phyloP scores from a whole-genome alignment of 2,329 filamentous ascomycete genomes.

The Fusarium coffeatum region DNA sequence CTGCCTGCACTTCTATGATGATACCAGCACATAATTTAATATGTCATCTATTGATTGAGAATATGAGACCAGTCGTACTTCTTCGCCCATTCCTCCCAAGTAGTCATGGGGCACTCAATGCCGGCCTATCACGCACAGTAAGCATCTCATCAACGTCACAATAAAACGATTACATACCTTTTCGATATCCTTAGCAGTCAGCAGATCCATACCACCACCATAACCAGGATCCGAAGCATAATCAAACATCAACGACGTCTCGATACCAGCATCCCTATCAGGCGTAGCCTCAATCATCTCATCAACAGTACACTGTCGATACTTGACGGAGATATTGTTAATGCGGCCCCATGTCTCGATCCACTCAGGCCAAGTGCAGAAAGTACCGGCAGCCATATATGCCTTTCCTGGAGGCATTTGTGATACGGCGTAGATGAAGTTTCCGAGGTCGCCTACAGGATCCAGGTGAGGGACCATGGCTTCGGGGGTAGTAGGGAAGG shows the following conservation, averaged over 20 bases:
- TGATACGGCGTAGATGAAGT: constrained; percentile 61
- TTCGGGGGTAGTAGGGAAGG: constrained; percentile 57
- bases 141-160: neutral
- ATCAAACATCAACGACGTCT: constrained; percentile 59
- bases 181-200: constrained; percentile 57
- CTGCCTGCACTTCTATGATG: neutral
- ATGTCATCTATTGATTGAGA: constrained; percentile 7
- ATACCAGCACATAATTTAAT: neutral
- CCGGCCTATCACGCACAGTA: constrained; percentile 51
- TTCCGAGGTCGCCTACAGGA: constrained; percentile 60
- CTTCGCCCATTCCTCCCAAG: constrained; percentile 52
- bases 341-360: constrained; percentile 56
- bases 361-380: constrained; percentile 60
- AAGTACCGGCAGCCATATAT: constrained; percentile 62
- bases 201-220: constrained; percentile 58
- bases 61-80: constrained; percentile 52
- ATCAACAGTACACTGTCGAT: constrained; percentile 55
- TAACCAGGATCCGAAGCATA: constrained; percentile 63
- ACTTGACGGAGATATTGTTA: constrained; percentile 51
- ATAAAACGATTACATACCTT: constrained; percentile 51
- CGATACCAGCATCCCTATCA: constrained; percentile 57
- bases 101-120: constrained; percentile 58
- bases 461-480: constrained; percentile 58
- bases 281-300: constrained; percentile 54
- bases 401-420: constrained; percentile 61